Evolutionary conservation across 371 early-diverging fungal species (phyloP).

Genomic region (Apophysomyces sp.): DNA sequence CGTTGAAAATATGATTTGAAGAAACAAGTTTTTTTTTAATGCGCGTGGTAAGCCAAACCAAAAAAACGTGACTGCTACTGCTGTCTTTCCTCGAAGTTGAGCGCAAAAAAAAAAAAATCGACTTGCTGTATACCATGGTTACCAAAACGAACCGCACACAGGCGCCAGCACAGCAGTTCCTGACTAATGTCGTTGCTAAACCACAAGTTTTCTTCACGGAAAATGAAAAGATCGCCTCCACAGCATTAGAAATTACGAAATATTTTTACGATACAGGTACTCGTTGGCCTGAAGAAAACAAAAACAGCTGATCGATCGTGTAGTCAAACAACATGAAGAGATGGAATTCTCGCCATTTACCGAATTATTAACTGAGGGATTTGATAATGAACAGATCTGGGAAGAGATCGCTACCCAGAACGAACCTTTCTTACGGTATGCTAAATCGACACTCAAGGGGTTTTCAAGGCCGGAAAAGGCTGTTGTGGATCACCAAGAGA

Average conservation of each 20-base stretch:
- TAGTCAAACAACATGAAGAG: conserved; percentile 52
- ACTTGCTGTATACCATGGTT: conserved; percentile 11
- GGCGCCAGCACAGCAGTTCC: conserved; percentile 12
- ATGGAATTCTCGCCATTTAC: conserved; percentile 51
- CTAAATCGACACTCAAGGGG: conserved; percentile 47
- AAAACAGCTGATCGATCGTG: neutral
- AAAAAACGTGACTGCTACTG: too few species aligned
- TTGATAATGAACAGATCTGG: conserved; percentile 91
- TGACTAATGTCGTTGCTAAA: conserved; percentile 42
- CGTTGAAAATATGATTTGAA: too few species aligned
- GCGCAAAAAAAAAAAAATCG: too few species aligned
- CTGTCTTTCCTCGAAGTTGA: too few species aligned
- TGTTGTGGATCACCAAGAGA: neutral
- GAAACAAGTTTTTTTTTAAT: too few species aligned
- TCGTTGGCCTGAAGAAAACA: conserved; percentile 5
- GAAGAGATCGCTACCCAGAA: conserved; percentile 88
- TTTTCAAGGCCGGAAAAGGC: conserved; percentile 18
- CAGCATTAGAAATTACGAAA: conserved; percentile 47
- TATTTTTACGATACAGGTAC: conserved; percentile 59
- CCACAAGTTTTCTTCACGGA: conserved; percentile 51
- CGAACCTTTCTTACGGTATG: conserved; percentile 72
- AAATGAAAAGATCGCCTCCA: conserved; percentile 33
- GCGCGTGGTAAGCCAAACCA: too few species aligned
- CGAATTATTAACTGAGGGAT: conserved; percentile 72
- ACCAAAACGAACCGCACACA: conserved; percentile 2